Evolutionary conservation across 192 early-diverging fungal species (phyloP), one percentile per base, ranked within the genome.

Genomic region (Rhizoclosmatium globosum): DNA sequence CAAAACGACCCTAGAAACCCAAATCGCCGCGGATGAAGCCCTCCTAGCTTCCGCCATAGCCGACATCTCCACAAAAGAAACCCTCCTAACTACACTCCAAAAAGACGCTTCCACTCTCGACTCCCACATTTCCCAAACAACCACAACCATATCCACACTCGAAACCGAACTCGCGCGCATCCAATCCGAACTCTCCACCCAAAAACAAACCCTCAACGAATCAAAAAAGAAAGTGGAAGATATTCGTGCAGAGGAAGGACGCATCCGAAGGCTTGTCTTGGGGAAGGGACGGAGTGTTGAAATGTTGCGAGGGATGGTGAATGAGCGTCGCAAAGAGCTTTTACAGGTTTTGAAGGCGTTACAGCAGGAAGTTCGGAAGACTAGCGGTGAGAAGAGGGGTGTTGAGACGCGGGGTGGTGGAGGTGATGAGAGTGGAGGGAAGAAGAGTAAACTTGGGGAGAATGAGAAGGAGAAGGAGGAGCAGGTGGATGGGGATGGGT

Each of bases 241-340:
- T 3, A 41, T 9, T 0, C 66, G 23, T 15, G 66, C 7, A 2
- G 39, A 68, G 45, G 42, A 39, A 2, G 45, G 44, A 45, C 1
- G 21, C 11, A 6, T 62, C 7, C 60, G 60, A 21, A 62, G 21
- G 23, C 9, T 44, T 47, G 45, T 76, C 21, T 39, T 47, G 3
- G 41, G 17, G 39, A 76, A 76, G 41, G 74, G 31, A 46, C 21
- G 21, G 11, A 64, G 43, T 4, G 74, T 64, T 47, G 74, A 23
- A 31, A 47, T n/a, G 57, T 17, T 76, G 62, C 74, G 64, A 15
- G 64, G 11, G 6, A 64, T 47, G 7, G 13, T 76, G 47, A 67
- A 76, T 4, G 45, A 6, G 58, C 7, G 57, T 43, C 41, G 61
- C 15, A 53, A 47, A 39, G 17, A 76, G 42, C 17, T 43, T 13